Evolutionary conservation across 257 asterid species (phyloP), one percentile per base, ranked within the genome.

Genomic region (Solanum piurae): DNA sequence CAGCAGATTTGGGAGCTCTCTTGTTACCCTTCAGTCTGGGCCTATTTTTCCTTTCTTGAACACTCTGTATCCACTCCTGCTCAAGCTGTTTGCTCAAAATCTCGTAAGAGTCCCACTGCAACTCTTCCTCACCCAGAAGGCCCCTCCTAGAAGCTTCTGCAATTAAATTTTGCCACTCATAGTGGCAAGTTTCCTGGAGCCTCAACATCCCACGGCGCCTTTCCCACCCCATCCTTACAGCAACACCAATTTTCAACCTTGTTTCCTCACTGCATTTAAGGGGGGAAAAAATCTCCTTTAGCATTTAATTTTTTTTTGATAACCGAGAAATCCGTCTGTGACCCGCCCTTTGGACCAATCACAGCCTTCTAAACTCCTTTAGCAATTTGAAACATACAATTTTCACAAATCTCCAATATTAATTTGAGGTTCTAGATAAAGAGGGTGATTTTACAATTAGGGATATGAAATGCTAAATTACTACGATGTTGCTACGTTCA

Each of bases 221-320:
- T 90, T 96, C 95, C 99, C 99, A 97, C 60, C 98, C 98, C 4
- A 93, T 91, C 46, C 99, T 94, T 52, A 97, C 98, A 33, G 98
- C 96, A 62, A 86, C 93, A 72, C 96, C 99, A 68, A 97, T 97
- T 90, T 94, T 96, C 31, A 90, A 34, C 92, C 89, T 96, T 27
- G 98, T 97, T 89, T 95, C 99, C 62, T 95, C 89, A 80, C 99
- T 96, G 91, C 62, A 91, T 49, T 82, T 29, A 49, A 82, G 44
- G 8, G 33, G 12, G 34, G 34, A 4, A 4, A 2, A 29, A 29
- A 29, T 29, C 31, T 29, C 25, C 86, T 82, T 82, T 10, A 82
- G 44, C 37, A 80, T n/a, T n/a, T n/a, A n/a, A n/a, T 29, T 1
- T 29, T 29, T 29, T 29, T 29, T 29, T 29, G 31, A 29, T 29